Evolutionary conservation across 2,329 filamentous ascomycete genomes (phyloP).

Genomic region (Phialemonium atrogriseum): DNA sequence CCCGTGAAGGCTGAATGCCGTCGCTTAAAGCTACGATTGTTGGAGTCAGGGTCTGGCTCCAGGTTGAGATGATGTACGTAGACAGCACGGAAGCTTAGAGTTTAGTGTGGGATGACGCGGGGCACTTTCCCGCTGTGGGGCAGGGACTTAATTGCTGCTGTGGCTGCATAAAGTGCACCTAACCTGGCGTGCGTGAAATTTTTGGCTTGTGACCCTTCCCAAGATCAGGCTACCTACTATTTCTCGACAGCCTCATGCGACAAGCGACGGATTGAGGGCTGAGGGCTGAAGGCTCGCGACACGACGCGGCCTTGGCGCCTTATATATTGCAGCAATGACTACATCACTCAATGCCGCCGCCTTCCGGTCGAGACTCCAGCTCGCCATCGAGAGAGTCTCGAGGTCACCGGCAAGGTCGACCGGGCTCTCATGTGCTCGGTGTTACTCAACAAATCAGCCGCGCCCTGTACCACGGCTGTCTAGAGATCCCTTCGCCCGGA

Average conservation of each 20-base stretch:
- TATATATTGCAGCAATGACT: conserved; percentile 16
- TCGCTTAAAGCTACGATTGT: no score
- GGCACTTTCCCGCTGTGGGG: conserved; percentile 4
- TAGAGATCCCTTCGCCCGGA: background rate
- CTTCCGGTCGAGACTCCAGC: conserved; percentile 17
- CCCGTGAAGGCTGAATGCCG: no score
- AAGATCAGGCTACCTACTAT: no score
- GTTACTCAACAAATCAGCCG: no score
- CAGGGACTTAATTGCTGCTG: no score
- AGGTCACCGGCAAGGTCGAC: conserved; percentile 6
- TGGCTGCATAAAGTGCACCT: no score
- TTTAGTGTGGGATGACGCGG: conserved; percentile 6
- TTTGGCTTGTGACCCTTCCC: no score
- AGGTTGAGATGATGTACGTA: conserved; percentile 21
- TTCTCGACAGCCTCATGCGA: conserved; percentile 1
- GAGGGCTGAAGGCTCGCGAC: conserved; percentile 5
- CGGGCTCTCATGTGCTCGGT: no score
- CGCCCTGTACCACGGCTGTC: conserved; percentile 1
- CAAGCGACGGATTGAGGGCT: conserved; percentile 6
- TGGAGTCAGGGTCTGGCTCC: no score
- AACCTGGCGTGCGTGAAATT: no score
- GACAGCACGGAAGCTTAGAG: conserved; percentile 6
- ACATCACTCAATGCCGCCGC: conserved; percentile 17
- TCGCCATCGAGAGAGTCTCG: conserved; percentile 10
- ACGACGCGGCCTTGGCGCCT: conserved; percentile 14